These are phyloP conservation scores for Gossypium davidsonii DNA, from an alignment of 441 rosid genomes.

Conservation along the genomic window DNA sequence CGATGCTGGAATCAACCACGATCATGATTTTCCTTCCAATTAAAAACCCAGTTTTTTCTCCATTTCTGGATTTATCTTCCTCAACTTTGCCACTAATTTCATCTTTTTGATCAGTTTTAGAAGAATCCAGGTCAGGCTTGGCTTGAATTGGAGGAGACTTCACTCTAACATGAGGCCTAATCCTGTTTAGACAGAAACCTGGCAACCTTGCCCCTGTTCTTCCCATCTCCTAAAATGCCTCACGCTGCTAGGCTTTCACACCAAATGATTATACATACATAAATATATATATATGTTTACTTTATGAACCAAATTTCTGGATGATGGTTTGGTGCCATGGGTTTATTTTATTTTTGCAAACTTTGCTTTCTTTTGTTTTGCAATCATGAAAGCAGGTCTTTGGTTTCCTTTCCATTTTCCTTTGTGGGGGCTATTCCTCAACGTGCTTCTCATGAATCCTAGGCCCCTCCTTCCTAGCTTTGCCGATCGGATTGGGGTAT, in stretches of 20 bases:
- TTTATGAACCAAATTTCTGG: constrained; percentile 19
- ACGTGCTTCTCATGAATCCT: constrained; percentile 48
- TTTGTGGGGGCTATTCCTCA: constrained; percentile 27
- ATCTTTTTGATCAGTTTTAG: constrained; percentile 14
- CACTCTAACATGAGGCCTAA: constrained; percentile 68
- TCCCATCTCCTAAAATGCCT: constrained; percentile 28
- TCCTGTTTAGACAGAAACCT: constrained; percentile 68
- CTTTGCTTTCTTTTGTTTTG: constrained; percentile 16
- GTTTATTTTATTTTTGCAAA: neutral
- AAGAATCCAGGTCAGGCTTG: constrained; percentile 19
- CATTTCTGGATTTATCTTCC: constrained; percentile 21
- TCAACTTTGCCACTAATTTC: constrained; percentile 13
- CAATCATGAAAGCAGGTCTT: constrained; percentile 22
- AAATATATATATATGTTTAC: neutral
- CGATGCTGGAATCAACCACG: constrained; percentile 69
- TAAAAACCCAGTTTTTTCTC: constrained; percentile 14
- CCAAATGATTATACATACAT: neutral
- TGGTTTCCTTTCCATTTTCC: neutral
- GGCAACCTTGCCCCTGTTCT: constrained; percentile 52
- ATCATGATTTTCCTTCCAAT: constrained; percentile 69
- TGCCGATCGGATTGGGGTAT: neutral
- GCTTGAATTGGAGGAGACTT: constrained; percentile 59
- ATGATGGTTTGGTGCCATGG: constrained; percentile 12
- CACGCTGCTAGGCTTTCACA: neutral
- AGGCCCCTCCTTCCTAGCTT: constrained; percentile 20